Percentiles rank a stretch among this genome's conserved stretches.
Conservation (phyloP, 1,284 basidiomycete species). For the Phellinidium pouzarii region DNA sequence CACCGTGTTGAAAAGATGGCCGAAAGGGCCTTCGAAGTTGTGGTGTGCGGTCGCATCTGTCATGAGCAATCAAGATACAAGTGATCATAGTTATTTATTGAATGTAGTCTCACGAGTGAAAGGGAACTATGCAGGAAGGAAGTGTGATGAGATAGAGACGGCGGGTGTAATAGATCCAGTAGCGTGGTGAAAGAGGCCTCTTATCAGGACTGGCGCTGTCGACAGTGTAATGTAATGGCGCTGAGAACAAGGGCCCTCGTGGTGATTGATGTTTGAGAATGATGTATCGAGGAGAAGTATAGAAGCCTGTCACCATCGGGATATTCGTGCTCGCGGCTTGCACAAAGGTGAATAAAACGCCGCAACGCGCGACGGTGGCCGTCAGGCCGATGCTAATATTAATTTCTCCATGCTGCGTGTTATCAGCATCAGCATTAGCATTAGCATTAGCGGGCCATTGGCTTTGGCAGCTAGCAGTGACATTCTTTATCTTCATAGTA, state of each 20-base stretch:
- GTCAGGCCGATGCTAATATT: too few relatives aligned
- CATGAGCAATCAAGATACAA: slow-evolving; percentile 9
- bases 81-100: slow-evolving; percentile 10
- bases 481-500: too few relatives aligned
- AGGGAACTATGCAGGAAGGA: background rate
- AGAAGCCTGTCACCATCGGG: background rate
- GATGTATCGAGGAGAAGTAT: background rate
- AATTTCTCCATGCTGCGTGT: too few relatives aligned
- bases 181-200: slow-evolving; percentile 1
- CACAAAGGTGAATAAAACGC: too few relatives aligned
- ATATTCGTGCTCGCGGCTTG: background rate
- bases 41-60: background rate
- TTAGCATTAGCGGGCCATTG: too few relatives aligned
- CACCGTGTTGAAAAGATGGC: slow-evolving; percentile 2
- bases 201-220: background rate
- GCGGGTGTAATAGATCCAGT: background rate
- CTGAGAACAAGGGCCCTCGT: background rate
- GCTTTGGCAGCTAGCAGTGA: too few relatives aligned
- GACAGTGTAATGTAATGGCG: background rate
- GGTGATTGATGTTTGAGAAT: background rate
- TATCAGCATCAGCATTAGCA: too few relatives aligned
- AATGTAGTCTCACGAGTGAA: slow-evolving; percentile 17
- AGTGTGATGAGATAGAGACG: slow-evolving; percentile 6
- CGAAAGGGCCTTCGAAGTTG: background rate
- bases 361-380: background rate